Conservation (phyloP, 78 protist species). For the Dictyostelium discoideum region DNA sequence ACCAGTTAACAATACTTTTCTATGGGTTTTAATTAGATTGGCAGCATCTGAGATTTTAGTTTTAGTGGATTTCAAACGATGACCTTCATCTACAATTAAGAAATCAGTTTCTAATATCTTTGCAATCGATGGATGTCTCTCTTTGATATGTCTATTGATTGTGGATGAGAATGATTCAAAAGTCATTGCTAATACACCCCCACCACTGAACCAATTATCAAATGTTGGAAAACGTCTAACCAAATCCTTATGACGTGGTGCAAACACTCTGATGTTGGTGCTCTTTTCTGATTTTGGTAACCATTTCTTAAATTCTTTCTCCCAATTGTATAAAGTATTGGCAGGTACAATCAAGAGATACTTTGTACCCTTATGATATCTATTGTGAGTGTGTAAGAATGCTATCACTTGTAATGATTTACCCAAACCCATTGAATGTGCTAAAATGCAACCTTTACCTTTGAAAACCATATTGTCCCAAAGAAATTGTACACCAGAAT, state of each 20-base stretch:
- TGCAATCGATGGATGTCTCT: not conserved
- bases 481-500: slow-evolving; percentile 85
- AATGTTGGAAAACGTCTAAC: not conserved
- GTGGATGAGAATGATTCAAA: not conserved
- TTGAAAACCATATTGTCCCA: slow-evolving; percentile 66
- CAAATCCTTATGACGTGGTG: not conserved
- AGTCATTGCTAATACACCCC: slow-evolving; percentile 49
- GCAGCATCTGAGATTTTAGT: not conserved
- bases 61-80: slow-evolving; percentile 69
- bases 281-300: not conserved
- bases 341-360: slow-evolving; percentile 67
- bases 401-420: slow-evolving; percentile 82
- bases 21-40: not conserved
- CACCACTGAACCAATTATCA: slow-evolving; percentile 8
- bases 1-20: slow-evolving; percentile 90
- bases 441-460: slow-evolving; percentile 86
- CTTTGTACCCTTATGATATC: not conserved
- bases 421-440: slow-evolving; percentile 95
- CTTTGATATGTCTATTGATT: not conserved
- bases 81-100: slow-evolving; percentile 91
- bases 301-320: slow-evolving; percentile 54
- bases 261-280: not conserved
- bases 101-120: slow-evolving; percentile 49
- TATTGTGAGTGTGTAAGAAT: slow-evolving; percentile 48
- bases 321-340: slow-evolving; percentile 48